Evolutionary conservation across 2,329 filamentous ascomycete species (phyloP).

Genomic region (Alternaria brassicae): DNA sequence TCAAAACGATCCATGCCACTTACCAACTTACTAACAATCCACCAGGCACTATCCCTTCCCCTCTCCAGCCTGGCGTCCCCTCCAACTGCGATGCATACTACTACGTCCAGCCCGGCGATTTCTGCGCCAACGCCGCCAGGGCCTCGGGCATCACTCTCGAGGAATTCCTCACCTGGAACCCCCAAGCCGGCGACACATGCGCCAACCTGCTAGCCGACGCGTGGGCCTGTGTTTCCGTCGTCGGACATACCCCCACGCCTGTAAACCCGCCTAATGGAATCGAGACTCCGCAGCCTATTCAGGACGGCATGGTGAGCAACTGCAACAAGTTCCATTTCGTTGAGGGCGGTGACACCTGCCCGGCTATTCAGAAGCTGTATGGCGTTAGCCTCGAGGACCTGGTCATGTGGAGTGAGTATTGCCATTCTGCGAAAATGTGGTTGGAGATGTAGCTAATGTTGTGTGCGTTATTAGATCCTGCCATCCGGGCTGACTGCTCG

Average conservation of each 20-base stretch:
- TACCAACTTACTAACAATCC: neutral
- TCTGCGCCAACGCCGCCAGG: conserved; percentile 12
- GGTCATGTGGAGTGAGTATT: conserved; percentile 17
- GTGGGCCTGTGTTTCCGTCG: conserved; percentile 19
- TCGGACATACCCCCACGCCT: conserved; percentile 14
- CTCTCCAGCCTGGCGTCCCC: conserved; percentile 8
- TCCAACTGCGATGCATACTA: conserved; percentile 20
- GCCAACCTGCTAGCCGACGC: conserved; percentile 13
- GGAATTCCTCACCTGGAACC: conserved; percentile 22
- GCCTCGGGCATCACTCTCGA: conserved; percentile 10
- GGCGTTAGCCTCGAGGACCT: conserved; percentile 15
- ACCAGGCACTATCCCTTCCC: neutral
- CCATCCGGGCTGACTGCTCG: neutral
- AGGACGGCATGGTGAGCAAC: conserved; percentile 11
- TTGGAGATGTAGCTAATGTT: neutral
- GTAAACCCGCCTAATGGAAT: conserved; percentile 9
- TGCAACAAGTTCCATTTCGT: conserved; percentile 17
- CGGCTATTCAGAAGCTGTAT: conserved; percentile 4
- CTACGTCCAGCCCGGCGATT: conserved; percentile 7
- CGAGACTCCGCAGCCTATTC: conserved; percentile 7
- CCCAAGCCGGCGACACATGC: conserved; percentile 4
- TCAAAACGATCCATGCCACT: neutral
- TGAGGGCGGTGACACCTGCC: conserved; percentile 1
- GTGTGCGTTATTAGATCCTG: neutral
- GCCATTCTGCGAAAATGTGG: neutral